Conservation (phyloP, 2,329 filamentous ascomycete genomes). For the Penicillium sp. region DNA sequence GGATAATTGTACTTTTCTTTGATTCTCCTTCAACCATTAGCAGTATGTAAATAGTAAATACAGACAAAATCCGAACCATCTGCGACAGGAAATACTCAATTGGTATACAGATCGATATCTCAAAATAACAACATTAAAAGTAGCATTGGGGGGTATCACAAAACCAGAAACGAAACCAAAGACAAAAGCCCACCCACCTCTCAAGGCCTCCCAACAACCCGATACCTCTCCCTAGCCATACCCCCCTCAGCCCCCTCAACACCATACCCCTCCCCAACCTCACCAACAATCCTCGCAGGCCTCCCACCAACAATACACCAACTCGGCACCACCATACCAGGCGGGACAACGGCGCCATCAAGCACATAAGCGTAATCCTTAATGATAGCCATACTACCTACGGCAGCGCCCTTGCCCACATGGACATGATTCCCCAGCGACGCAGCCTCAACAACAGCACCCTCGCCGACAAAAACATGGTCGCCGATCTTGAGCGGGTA, state of each 20-base stretch:
- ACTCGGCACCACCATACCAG: conserved; percentile 88
- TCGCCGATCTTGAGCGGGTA: conserved; percentile 91
- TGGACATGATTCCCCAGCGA: conserved; percentile 81
- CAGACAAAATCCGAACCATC: background rate
- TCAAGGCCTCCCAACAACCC: conserved; percentile 37
- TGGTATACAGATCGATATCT: background rate
- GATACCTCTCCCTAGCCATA: conserved; percentile 45
- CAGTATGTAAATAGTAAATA: background rate
- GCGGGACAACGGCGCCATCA: conserved; percentile 78
- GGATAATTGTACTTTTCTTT: conserved; percentile 11
- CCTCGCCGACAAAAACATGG: conserved; percentile 83
- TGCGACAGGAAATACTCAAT: background rate
- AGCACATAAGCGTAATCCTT: conserved; percentile 91
- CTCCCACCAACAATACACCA: conserved; percentile 86
- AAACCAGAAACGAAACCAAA: conserved; percentile 7
- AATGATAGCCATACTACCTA: conserved; percentile 85
- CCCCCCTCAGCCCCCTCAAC: conserved; percentile 47
- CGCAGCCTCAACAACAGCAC: conserved; percentile 77
- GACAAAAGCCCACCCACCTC: background rate
- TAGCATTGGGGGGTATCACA: conserved; percentile 21
- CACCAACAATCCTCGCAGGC: conserved; percentile 76
- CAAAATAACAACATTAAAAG: conserved; percentile 4
- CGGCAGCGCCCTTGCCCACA: conserved; percentile 72
- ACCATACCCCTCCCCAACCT: conserved; percentile 59
- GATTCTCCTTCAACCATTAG: background rate